Evolutionary conservation across 1,139 yeast species (phyloP).

Genomic region (Pichia sp.): DNA sequence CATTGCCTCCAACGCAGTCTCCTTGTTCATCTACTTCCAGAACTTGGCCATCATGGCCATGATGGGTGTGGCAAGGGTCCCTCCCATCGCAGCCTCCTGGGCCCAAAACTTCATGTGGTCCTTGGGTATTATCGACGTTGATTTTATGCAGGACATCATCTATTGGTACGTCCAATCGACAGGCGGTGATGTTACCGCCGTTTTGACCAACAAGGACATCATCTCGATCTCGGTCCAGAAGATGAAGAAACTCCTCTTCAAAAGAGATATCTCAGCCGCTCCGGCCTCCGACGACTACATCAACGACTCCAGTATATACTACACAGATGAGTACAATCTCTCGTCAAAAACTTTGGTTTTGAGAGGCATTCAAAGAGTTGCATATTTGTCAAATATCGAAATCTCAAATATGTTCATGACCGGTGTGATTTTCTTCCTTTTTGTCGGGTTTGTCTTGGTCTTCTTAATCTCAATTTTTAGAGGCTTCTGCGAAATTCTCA

Average conservation of each 20-base stretch:
- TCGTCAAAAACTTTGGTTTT: conserved; percentile 68
- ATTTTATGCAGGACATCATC: conserved; percentile 82
- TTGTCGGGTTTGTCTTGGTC: conserved; percentile 70
- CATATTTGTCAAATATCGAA: conserved; percentile 80
- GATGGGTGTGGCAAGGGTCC: conserved; percentile 92
- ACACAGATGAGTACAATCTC: conserved; percentile 65
- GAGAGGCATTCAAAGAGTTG: conserved; percentile 89
- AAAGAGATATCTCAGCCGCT: conserved; percentile 28
- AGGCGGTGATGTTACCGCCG: conserved; percentile 81
- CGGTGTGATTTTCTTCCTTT: conserved; percentile 74
- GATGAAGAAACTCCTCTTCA: conserved; percentile 24
- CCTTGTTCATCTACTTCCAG: conserved; percentile 90
- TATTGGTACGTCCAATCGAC: conserved; percentile 97
- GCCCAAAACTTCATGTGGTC: conserved; percentile 97
- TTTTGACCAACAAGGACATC: conserved; percentile 51
- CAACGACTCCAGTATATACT: conserved; percentile 52
- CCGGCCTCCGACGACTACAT: conserved; percentile 41
- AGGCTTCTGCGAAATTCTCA: conserved; percentile 66
- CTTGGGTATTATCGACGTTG: conserved; percentile 75
- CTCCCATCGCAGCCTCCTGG: conserved; percentile 99
- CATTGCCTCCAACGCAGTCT: conserved; percentile 91
- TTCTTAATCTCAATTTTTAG: conserved; percentile 65
- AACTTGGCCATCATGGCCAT: conserved; percentile 86
- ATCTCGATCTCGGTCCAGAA: conserved; percentile 81
- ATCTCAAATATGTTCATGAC: conserved; percentile 82